Evolutionary conservation across 2,329 filamentous ascomycete species (phyloP).

Genomic region (Pyricularia pennisetigena): DNA sequence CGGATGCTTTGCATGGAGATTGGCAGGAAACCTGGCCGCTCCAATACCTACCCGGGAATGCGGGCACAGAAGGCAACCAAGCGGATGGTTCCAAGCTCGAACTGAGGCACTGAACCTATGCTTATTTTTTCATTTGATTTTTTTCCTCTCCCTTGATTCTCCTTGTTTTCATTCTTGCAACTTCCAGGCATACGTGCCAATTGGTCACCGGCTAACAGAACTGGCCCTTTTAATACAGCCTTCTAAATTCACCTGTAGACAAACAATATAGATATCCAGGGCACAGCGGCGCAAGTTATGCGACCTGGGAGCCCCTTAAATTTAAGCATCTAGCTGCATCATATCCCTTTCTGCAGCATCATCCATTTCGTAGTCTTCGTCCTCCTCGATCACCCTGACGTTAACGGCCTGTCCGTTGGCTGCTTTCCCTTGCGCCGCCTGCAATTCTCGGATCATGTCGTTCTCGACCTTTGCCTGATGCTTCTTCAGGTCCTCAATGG

Average conservation of each 20-base stretch:
- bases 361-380: conserved; percentile 39
- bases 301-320: neutral
- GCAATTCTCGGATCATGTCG: conserved; percentile 55
- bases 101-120: neutral
- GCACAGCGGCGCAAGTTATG: neutral
- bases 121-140: neutral
- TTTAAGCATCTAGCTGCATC: conserved; percentile 19
- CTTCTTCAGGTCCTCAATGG: conserved; percentile 39
- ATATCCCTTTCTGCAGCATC: conserved; percentile 31
- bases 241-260: neutral
- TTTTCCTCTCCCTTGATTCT: neutral
- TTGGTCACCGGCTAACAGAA: neutral
- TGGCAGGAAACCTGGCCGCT: conserved; percentile 61
- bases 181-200: neutral
- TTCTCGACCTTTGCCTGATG: conserved; percentile 70
- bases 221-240: neutral
- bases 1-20: conserved; percentile 83
- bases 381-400: conserved; percentile 9
- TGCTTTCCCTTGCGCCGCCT: conserved; percentile 26
- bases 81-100: conserved; percentile 13
- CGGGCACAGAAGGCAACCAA: conserved; percentile 45
- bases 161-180: neutral
- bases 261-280: neutral
- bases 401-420: conserved; percentile 6
- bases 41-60: conserved; percentile 46